These are phyloP conservation scores for Pythium sukuiense DNA, from an alignment of 352 stramenopile species.

Conservation along the genomic window DNA sequence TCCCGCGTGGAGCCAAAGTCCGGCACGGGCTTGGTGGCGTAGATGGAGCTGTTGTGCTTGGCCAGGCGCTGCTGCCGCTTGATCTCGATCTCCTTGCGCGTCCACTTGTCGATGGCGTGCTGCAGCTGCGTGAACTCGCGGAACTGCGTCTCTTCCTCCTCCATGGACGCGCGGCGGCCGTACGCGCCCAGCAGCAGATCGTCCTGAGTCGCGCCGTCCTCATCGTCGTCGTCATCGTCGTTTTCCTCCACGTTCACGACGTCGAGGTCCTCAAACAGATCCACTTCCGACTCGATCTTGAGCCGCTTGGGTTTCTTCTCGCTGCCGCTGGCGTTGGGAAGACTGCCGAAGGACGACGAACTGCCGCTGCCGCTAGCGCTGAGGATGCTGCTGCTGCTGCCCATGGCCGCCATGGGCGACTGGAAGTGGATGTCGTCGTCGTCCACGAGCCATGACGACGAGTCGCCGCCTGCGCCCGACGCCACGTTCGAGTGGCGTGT, in stretches of 20 bases:
- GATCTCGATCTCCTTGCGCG: slow-evolving; percentile 45
- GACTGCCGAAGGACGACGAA: slow-evolving; percentile 7
- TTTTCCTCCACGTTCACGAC: slow-evolving; percentile 31
- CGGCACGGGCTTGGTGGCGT: slow-evolving; percentile 35
- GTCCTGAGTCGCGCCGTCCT: slow-evolving; percentile 41
- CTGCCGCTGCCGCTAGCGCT: slow-evolving; percentile 12
- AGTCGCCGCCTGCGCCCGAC: background rate
- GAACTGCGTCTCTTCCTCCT: slow-evolving; percentile 53
- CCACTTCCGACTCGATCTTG: slow-evolving; percentile 25
- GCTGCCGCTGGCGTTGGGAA: background rate
- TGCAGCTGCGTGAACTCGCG: slow-evolving; percentile 60
- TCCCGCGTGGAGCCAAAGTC: slow-evolving; percentile 39
- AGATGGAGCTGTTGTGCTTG: slow-evolving; percentile 36
- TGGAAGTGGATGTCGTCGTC: slow-evolving; percentile 59
- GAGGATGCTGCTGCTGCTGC: background rate
- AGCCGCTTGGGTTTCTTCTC: background rate
- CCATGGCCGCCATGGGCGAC: slow-evolving; percentile 34
- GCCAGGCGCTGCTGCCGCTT: slow-evolving; percentile 35
- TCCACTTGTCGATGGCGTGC: slow-evolving; percentile 48
- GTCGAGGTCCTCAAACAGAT: slow-evolving; percentile 41
- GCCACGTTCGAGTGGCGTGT: slow-evolving; percentile 44
- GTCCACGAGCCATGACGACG: slow-evolving; percentile 15
- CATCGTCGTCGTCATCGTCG: slow-evolving; percentile 38
- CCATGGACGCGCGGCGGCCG: slow-evolving; percentile 42
- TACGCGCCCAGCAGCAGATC: slow-evolving; percentile 38